Percentiles rank a stretch among this genome's conserved stretches.
Conservation (phyloP, 2,329 filamentous ascomycete species). For the Neoscytalidium dimidiatum region DNA sequence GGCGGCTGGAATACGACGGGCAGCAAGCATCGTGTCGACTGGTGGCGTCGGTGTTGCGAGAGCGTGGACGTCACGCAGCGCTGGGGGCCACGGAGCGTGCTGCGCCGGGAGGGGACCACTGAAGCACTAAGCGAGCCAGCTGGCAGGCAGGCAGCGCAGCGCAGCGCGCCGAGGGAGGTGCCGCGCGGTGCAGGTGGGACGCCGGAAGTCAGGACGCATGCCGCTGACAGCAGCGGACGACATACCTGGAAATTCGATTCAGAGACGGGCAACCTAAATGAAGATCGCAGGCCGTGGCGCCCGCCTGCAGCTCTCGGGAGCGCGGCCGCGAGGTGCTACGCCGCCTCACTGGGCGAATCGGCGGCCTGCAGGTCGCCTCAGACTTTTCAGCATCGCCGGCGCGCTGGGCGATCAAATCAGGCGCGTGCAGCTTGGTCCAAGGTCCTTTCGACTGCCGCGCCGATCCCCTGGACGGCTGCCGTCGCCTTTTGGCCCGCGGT, state of each 20-base stretch:
- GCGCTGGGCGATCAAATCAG: slow-evolving; percentile 16
- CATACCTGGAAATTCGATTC: background rate
- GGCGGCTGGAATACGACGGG: slow-evolving; percentile 15
- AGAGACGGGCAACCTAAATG: background rate
- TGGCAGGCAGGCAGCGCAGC: no score
- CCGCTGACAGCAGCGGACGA: slow-evolving; percentile 2
- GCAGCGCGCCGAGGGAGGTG: background rate
- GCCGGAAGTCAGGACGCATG: background rate
- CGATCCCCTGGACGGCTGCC: slow-evolving; percentile 1
- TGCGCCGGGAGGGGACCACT: background rate
- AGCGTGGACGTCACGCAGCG: background rate
- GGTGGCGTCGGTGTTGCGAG: background rate
- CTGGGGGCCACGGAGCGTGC: background rate
- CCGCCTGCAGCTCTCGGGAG: slow-evolving; percentile 2
- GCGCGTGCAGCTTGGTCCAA: no score
- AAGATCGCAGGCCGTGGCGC: slow-evolving; percentile 8
- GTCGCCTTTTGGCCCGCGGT: background rate
- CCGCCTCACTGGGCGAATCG: slow-evolving; percentile 10
- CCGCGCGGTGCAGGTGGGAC: background rate
- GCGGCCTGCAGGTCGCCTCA: slow-evolving; percentile 1
- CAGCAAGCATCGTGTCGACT: slow-evolving; percentile 19
- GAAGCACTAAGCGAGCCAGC: background rate
- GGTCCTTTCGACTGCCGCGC: slow-evolving; percentile 7
- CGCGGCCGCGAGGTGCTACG: slow-evolving; percentile 8
- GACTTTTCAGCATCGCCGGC: slow-evolving; percentile 9